A percentile compares a stretch with the other conserved stretches of the same genome.
phyloP scores from a whole-genome alignment of 768 basidiomycete genomes.

The Glaciozyma martinii region DNA sequence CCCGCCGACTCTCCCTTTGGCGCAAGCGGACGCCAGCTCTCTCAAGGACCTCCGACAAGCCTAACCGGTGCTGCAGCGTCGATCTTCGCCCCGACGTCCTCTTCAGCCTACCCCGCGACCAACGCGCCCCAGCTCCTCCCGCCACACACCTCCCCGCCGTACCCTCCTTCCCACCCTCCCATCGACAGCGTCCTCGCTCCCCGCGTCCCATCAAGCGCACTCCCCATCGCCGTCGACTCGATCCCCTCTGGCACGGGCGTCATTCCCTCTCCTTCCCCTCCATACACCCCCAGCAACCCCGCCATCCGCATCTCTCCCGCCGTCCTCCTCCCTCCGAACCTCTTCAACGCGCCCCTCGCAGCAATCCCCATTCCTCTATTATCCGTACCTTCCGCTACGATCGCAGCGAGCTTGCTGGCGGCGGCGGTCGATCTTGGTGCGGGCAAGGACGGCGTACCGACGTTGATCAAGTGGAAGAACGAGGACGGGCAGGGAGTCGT shows the following conservation, averaged over 20 bases:
- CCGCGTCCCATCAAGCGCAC: constrained; percentile 5
- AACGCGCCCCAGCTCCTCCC: constrained; percentile 14
- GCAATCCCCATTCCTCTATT: constrained; percentile 31
- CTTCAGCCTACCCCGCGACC: neutral
- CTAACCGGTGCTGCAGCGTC: constrained; percentile 15
- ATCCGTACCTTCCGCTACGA: constrained; percentile 11
- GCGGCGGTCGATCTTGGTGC: constrained; percentile 36
- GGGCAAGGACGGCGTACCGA: constrained; percentile 32
- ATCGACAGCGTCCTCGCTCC: constrained; percentile 27
- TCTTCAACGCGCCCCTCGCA: constrained; percentile 29
- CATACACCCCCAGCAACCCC: constrained; percentile 7
- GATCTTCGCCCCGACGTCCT: constrained; percentile 9
- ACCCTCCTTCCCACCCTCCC: constrained; percentile 11
- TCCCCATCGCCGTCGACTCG: constrained; percentile 14
- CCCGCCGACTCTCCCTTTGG: constrained; percentile 13
- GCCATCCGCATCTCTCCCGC: constrained; percentile 5
- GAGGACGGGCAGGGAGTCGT: constrained; percentile 27
- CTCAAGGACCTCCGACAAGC: constrained; percentile 8
- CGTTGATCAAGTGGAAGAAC: constrained; percentile 35
- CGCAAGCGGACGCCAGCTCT: neutral
- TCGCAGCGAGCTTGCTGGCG: constrained; percentile 21
- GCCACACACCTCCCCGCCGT: constrained; percentile 16
- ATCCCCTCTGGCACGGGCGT: constrained; percentile 29
- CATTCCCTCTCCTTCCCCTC: constrained; percentile 15
- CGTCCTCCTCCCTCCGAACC: constrained; percentile 27